A percentile compares a stretch with the other conserved stretches of the same genome.
phyloP scores from a whole-genome alignment of 1,284 basidiomycete genomes.

The Tylopilus orsonianus region DNA sequence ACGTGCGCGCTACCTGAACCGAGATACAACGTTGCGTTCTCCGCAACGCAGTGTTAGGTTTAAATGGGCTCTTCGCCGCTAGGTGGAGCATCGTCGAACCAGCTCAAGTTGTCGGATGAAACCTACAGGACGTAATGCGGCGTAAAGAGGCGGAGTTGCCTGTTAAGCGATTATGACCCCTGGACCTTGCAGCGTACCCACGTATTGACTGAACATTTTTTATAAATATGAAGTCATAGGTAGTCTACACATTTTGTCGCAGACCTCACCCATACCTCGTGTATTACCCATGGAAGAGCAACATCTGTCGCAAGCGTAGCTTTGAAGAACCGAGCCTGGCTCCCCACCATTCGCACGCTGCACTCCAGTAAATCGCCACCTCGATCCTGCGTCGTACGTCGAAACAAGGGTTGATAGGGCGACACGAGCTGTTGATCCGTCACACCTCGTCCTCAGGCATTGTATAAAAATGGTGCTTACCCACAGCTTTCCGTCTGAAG shows the following conservation, averaged over 20 bases:
- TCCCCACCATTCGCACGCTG: conserved; percentile 28
- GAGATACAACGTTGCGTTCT: conserved; percentile 51
- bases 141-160: conserved; percentile 21
- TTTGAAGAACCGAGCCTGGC: conserved; percentile 38
- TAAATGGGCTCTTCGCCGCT: conserved; percentile 28
- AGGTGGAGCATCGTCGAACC: conserved; percentile 27
- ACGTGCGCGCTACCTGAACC: conserved; percentile 51
- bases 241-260: conserved; percentile 5
- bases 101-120: conserved; percentile 12
- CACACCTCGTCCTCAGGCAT: not conserved
- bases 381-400: conserved; percentile 1
- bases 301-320: conserved; percentile 33
- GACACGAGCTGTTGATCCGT: conserved; percentile 16
- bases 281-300: conserved; percentile 42
- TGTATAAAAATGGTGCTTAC: conserved; percentile 33
- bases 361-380: conserved; percentile 34
- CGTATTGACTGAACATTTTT: no score
- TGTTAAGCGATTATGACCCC: no score
- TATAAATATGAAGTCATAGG: no score
- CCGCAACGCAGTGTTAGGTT: conserved; percentile 24
- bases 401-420: conserved; percentile 11
- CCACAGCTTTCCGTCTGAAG: conserved; percentile 42
- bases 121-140: conserved; percentile 5
- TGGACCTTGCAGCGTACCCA: no score
- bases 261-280: conserved; percentile 47